Evolutionary conservation across 176 grass and related monocot species (phyloP), one percentile per base, ranked within the genome.

Genomic region (Ananas comosus): DNA sequence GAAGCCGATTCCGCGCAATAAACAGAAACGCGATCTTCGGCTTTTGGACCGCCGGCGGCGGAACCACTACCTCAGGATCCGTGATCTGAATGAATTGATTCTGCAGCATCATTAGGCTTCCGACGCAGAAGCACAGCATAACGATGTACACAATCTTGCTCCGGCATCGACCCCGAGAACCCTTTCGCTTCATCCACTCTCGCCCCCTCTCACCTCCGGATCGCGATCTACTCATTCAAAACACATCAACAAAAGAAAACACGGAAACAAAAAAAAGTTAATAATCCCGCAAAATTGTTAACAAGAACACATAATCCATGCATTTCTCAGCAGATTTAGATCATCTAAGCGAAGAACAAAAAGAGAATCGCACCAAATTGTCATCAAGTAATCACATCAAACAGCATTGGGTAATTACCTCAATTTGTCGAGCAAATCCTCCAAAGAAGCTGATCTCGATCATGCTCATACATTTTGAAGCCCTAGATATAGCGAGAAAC

Each of bases 1-100:
- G 84, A 80, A 93, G 87, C 33, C 94, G 87, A 75, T 99, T 99
- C 77, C 94, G 80, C 51, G 94, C 87, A 53, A 99, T 93, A 71
- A 99, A 99, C 48, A 99, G 84, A 74, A 99, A 99, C 12, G 94
- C 94, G 23, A 99, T 73, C 75, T 83, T 86, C 14, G 84, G 49
- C 71, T 86, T 93, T 63, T 78, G 72, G 59, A 69, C 69, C 56
- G 80, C 80, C 69, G 83, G 77, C 51, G 85, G 85, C 57, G 85
- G 33, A 0, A 7, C 72, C 16, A 10, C 17, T 16, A 13, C 21
- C 17, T 18, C 56, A 10, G 21, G 16, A 61, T 61, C 56, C 56
- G 21, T 16, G 56, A 61, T 10, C 10, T 3, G 56, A 9, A 61
- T 22, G 56, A 18, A 61, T 3, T 61, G 56, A 16, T 61, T 61